phyloP scores from a whole-genome alignment of 78 protist genomes.

The Tieghemostelium lacteum region DNA sequence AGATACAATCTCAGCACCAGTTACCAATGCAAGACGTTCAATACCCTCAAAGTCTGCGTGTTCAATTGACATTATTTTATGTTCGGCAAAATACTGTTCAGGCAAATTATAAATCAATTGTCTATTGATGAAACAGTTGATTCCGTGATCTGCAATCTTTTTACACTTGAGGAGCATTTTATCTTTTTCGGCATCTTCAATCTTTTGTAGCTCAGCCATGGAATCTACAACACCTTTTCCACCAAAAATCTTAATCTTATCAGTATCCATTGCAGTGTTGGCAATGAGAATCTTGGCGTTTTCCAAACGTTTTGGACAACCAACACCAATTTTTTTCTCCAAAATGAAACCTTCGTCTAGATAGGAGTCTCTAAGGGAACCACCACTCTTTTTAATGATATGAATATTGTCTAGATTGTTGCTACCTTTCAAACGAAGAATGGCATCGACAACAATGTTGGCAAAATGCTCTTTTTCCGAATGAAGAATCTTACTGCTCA shows the following conservation, averaged over 20 bases:
- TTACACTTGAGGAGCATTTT: slow-evolving; percentile 93
- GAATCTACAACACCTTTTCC: slow-evolving; percentile 90
- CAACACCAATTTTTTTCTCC: slow-evolving; percentile 98
- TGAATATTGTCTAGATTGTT: slow-evolving; percentile 94
- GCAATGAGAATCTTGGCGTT: slow-evolving; percentile 97
- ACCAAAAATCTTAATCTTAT: slow-evolving; percentile 99
- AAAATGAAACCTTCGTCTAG: slow-evolving; percentile 99
- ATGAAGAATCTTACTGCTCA: slow-evolving; percentile 94
- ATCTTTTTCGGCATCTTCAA: slow-evolving; percentile 97
- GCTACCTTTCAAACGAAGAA: slow-evolving; percentile 85
- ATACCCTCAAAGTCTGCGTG: slow-evolving; percentile 99
- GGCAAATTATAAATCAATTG: slow-evolving; percentile 99
- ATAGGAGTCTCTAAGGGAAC: slow-evolving; percentile 94
- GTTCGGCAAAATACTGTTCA: slow-evolving; percentile 96
- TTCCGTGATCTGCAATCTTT: slow-evolving; percentile 90
- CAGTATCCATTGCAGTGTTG: slow-evolving; percentile 99
- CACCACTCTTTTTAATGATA: slow-evolving; percentile 97
- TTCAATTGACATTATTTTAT: slow-evolving; percentile 95
- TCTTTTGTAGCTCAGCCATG: slow-evolving; percentile 90
- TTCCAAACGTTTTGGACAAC: slow-evolving; percentile 95
- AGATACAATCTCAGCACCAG: slow-evolving; percentile 97
- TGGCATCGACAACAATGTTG: slow-evolving; percentile 97
- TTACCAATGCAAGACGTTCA: slow-evolving; percentile 91
- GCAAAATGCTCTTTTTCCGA: slow-evolving; percentile 96
- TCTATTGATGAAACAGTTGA: slow-evolving; percentile 98